Conservation (phyloP, 2,329 filamentous ascomycete genomes). For the Huntiella abstrusa region DNA sequence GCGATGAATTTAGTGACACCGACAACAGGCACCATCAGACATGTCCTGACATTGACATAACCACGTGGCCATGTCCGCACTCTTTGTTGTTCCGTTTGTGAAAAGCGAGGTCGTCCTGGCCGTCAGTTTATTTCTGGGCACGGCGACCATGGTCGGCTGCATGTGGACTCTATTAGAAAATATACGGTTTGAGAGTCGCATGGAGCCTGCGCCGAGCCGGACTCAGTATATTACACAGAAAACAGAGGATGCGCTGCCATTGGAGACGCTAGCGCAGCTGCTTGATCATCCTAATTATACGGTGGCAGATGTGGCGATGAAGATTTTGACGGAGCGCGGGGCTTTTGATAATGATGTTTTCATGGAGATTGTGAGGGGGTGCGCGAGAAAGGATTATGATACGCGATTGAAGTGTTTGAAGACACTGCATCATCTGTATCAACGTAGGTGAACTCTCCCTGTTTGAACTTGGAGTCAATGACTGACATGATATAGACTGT, state of each 20-base stretch:
- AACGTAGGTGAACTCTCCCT: too few relatives aligned
- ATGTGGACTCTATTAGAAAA: slow-evolving; percentile 39
- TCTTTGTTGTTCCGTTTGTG: slow-evolving; percentile 13
- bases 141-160: slow-evolving; percentile 36
- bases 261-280: slow-evolving; percentile 47
- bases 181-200: slow-evolving; percentile 44
- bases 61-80: slow-evolving; percentile 5
- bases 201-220: slow-evolving; percentile 45
- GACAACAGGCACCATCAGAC: too few relatives aligned
- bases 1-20: too few relatives aligned
- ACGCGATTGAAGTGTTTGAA: neutral
- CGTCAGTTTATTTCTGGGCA: slow-evolving; percentile 34
- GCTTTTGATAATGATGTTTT: slow-evolving; percentile 38
- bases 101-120: slow-evolving; percentile 36
- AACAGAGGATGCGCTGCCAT: slow-evolving; percentile 51
- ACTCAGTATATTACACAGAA: slow-evolving; percentile 58
- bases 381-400: slow-evolving; percentile 15
- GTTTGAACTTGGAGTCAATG: neutral
- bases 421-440: too few relatives aligned
- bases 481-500: neutral
- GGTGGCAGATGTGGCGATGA: slow-evolving; percentile 48
- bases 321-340: slow-evolving; percentile 35
- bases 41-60: too few relatives aligned
- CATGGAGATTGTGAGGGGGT: slow-evolving; percentile 34
- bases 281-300: slow-evolving; percentile 53